A percentile compares a stretch with the other conserved stretches of the same genome.
Conservation (phyloP, 352 stramenopile species). For the Globisporangium heterothallicum region DNA sequence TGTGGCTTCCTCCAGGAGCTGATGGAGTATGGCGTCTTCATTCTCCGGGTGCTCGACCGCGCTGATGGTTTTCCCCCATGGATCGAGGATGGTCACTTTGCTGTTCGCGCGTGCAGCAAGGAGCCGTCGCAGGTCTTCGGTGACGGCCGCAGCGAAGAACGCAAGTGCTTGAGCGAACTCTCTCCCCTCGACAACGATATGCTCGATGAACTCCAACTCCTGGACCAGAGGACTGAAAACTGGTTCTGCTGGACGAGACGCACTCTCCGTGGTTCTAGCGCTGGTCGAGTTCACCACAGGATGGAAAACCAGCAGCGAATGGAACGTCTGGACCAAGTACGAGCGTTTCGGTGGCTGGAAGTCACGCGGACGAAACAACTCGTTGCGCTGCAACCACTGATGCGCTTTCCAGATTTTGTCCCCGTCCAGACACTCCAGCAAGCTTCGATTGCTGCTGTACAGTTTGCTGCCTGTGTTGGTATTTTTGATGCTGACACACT, state of each 20-base stretch:
- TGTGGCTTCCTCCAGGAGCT: slow-evolving; percentile 19
- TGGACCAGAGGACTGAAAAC: not conserved
- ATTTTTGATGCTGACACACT: not conserved
- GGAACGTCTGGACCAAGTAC: slow-evolving; percentile 26
- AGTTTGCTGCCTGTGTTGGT: not conserved
- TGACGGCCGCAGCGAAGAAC: slow-evolving; percentile 40
- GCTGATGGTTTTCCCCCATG: slow-evolving; percentile 7
- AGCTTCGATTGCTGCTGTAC: slow-evolving; percentile 11
- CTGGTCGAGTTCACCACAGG: slow-evolving; percentile 17
- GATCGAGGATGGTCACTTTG: slow-evolving; percentile 11
- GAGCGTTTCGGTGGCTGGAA: slow-evolving; percentile 37
- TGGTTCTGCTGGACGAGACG: not conserved
- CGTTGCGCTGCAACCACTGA: slow-evolving; percentile 17
- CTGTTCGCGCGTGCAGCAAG: not conserved
- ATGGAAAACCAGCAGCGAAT: slow-evolving; percentile 23
- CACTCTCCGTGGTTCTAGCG: not conserved
- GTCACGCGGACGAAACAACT: slow-evolving; percentile 14
- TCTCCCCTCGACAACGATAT: slow-evolving; percentile 35
- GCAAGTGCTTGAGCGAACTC: slow-evolving; percentile 23
- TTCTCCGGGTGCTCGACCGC: slow-evolving; percentile 8
- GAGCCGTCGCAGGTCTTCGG: slow-evolving; percentile 25
- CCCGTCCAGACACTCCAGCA: slow-evolving; percentile 16
- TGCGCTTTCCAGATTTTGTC: slow-evolving; percentile 11
- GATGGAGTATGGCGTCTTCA: slow-evolving; percentile 8
- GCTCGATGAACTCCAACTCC: slow-evolving; percentile 28